These are phyloP conservation scores for Epichloe sp. DNA, from an alignment of 2,329 filamentous ascomycete genomes.

Conservation along the genomic window DNA sequence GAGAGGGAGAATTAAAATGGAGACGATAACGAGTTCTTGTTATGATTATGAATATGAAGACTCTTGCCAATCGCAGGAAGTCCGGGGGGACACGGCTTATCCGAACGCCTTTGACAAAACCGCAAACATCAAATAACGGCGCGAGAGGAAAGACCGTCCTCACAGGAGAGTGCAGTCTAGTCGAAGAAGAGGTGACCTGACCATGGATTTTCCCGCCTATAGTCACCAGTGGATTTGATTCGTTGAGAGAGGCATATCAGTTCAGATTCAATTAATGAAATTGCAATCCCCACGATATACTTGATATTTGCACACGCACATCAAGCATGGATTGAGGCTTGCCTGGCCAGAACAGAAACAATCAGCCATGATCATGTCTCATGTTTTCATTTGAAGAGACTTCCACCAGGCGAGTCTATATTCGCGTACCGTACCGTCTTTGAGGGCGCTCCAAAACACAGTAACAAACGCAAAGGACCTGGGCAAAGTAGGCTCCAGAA, in stretches of 20 bases:
- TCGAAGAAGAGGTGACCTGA: not conserved
- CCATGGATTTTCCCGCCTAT: not conserved
- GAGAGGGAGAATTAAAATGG: not conserved
- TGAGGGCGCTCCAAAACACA: no score
- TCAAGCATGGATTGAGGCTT: no score
- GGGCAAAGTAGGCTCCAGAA: no score
- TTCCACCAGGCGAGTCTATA: not conserved
- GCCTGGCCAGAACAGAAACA: not conserved
- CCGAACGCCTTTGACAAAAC: no score
- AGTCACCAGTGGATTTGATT: not conserved
- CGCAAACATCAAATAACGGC: not conserved
- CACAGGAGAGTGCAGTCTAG: not conserved
- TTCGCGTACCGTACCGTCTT: no score
- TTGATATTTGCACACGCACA: no score
- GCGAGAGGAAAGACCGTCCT: not conserved
- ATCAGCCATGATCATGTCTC: not conserved
- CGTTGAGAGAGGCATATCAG: not conserved
- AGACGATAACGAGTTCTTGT: not conserved
- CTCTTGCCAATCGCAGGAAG: not conserved
- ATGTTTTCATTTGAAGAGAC: not conserved
- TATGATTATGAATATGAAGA: constrained; percentile 5
- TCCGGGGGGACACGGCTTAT: not conserved
- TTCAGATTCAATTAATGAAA: not conserved
- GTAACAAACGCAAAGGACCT: no score
- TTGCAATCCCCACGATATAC: not conserved